Conservation (phyloP, 176 grass and related monocot species). For the Juncus effusus region DNA sequence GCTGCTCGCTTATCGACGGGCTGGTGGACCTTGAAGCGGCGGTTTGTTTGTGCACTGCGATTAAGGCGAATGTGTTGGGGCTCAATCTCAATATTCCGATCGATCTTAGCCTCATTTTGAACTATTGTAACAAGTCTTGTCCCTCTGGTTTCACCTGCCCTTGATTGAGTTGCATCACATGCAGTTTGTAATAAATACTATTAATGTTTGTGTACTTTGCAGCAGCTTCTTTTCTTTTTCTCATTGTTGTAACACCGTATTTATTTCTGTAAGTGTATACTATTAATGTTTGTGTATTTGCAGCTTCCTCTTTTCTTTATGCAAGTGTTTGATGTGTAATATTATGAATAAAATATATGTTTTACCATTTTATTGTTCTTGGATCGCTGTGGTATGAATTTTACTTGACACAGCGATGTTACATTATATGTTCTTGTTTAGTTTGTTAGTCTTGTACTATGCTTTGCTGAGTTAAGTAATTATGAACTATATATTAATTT, state of each 20-base stretch:
- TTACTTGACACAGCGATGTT: too few species aligned
- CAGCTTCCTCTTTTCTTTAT: neutral
- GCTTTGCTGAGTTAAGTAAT: too few species aligned
- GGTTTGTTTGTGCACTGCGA: conserved; percentile 53
- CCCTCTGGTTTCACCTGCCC: conserved; percentile 60
- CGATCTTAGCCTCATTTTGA: conserved; percentile 47
- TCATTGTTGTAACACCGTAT: neutral
- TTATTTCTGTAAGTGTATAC: too few species aligned
- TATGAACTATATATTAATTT: too few species aligned
- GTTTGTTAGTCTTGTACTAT: too few species aligned
- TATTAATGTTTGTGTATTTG: neutral
- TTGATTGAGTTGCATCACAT: conserved; percentile 1
- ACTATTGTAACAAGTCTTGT: conserved; percentile 62
- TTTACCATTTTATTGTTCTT: too few species aligned
- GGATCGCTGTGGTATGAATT: too few species aligned
- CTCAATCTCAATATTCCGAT: conserved; percentile 37
- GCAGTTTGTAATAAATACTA: neutral
- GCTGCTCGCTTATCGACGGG: conserved; percentile 47
- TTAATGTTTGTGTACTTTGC: neutral
- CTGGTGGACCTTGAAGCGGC: conserved; percentile 51
- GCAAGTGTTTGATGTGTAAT: too few species aligned
- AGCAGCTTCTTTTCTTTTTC: neutral
- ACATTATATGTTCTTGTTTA: too few species aligned
- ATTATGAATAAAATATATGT: too few species aligned
- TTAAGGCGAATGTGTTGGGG: conserved; percentile 50